These are phyloP conservation scores for Paramecium pentaurelia DNA, from an alignment of 73 alveolate species.

Conservation along the genomic window DNA sequence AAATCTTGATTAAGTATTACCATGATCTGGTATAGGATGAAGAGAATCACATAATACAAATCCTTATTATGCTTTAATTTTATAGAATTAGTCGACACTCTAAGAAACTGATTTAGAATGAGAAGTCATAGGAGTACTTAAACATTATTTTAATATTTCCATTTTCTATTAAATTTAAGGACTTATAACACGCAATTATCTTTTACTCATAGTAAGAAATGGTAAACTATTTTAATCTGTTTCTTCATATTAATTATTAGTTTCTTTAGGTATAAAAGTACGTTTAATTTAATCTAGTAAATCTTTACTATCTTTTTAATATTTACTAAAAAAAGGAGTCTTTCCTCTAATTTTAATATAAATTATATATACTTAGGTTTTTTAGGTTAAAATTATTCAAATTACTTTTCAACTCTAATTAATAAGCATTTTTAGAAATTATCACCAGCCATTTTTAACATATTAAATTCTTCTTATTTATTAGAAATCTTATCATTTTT, in stretches of 20 bases:
- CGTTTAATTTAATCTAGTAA: background rate
- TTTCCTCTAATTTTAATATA: background rate
- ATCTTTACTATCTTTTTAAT: background rate
- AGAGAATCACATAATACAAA: background rate
- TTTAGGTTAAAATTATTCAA: conserved; percentile 12
- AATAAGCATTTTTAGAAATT: conserved; percentile 11
- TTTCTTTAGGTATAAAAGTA: background rate
- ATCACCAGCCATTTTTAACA: conserved; percentile 38
- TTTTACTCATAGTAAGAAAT: background rate
- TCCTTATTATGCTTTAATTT: background rate
- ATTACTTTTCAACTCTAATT: conserved; percentile 20
- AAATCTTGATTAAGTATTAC: background rate
- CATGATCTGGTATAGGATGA: background rate
- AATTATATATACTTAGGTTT: background rate
- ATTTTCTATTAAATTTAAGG: conserved; percentile 8
- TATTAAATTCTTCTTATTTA: conserved; percentile 11
- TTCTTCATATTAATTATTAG: background rate
- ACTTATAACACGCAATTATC: background rate
- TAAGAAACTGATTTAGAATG: background rate
- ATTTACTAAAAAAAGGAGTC: conserved; percentile 6
- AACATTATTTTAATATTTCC: background rate
- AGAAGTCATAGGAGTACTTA: background rate
- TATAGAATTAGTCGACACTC: background rate
- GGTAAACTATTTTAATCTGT: background rate
- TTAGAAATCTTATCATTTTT: background rate